phyloP scores from a whole-genome alignment of 306 rosid species.

The Trifolium fragiferum region DNA sequence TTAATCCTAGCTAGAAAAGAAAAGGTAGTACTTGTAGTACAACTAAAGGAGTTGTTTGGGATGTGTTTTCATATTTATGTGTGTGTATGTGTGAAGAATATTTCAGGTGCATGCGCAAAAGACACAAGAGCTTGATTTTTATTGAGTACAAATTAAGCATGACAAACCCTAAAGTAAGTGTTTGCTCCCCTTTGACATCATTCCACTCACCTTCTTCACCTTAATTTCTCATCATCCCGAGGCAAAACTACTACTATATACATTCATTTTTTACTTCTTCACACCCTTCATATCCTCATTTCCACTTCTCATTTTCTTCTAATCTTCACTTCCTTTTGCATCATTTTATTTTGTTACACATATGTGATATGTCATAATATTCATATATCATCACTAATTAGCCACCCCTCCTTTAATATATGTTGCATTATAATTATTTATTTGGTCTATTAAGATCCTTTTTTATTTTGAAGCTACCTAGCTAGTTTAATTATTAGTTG shows the following conservation, averaged over 20 bases:
- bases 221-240: conserved; percentile 74
- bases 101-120: conserved; percentile 92
- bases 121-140: conserved; percentile 55
- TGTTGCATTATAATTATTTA: conserved; percentile 1
- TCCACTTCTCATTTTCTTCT: conserved; percentile 16
- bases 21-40: conserved; percentile 40
- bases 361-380: too few species aligned
- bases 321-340: conserved; percentile 10
- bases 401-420: neutral
- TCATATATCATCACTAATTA: conserved; percentile 4
- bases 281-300: conserved; percentile 23
- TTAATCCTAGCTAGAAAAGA: conserved; percentile 59
- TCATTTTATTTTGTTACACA: conserved; percentile 5
- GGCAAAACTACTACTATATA: conserved; percentile 62
- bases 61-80: conserved; percentile 39
- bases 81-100: conserved; percentile 62
- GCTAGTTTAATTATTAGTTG: neutral
- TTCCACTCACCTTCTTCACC: conserved; percentile 90
- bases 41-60: conserved; percentile 63
- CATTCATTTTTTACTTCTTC: conserved; percentile 59
- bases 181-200: conserved; percentile 88
- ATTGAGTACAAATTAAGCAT: conserved; percentile 96
- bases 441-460: neutral
- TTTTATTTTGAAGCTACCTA: conserved; percentile 9
- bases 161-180: conserved; percentile 92